Evolutionary conservation across 768 basidiomycete genomes (phyloP).

Genomic region (Suillus lakei): DNA sequence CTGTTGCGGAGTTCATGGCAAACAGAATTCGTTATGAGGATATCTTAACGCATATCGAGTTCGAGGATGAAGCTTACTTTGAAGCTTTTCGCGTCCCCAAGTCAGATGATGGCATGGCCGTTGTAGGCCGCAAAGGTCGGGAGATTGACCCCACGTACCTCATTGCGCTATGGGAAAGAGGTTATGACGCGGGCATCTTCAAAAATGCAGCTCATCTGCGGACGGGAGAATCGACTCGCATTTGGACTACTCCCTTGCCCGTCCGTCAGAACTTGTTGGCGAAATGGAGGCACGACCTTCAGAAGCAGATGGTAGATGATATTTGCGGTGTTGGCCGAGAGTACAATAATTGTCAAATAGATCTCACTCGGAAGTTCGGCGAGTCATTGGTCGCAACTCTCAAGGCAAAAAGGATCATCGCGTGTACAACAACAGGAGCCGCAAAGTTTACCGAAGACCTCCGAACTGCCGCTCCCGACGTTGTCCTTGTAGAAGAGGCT

Average conservation of each 20-base stretch:
- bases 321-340: conserved; percentile 32
- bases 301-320: conserved; percentile 37
- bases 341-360: conserved; percentile 42
- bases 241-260: conserved; percentile 41
- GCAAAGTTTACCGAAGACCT: conserved; percentile 57
- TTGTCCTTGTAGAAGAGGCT: conserved; percentile 67
- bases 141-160: conserved; percentile 43
- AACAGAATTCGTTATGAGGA: conserved; percentile 23
- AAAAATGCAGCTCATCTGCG: conserved; percentile 21
- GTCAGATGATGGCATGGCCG: conserved; percentile 44
- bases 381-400: conserved; percentile 40
- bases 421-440: conserved; percentile 66
- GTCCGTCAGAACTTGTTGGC: conserved; percentile 26
- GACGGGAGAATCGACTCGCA: conserved; percentile 13
- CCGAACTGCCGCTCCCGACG: conserved; percentile 46
- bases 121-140: conserved; percentile 43
- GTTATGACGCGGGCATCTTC: conserved; percentile 47
- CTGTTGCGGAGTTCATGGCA: conserved; percentile 31
- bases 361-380: conserved; percentile 37
- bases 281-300: conserved; percentile 38
- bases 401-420: conserved; percentile 53
- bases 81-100: conserved; percentile 45
- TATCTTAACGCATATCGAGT: conserved; percentile 52
- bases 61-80: conserved; percentile 47
- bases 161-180: conserved; percentile 45